Evolutionary conservation across 768 basidiomycete genomes (phyloP), one percentile per base, ranked within the genome.

Genomic region (Russula brevipes): DNA sequence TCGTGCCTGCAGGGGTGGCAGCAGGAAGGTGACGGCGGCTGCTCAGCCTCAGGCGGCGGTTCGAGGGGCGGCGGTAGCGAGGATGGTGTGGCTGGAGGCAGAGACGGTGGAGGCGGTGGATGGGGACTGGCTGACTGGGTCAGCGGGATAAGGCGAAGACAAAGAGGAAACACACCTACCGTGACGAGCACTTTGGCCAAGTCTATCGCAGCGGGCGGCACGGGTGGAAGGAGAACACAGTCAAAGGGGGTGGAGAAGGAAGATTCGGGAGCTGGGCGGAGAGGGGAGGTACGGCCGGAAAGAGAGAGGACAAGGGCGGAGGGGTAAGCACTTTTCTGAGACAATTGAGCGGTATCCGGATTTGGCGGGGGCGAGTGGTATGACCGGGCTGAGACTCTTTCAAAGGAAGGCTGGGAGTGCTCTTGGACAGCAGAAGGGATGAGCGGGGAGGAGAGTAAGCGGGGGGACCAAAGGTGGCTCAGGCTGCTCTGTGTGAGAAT

Each of bases 151-250:
- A n/a, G n/a, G n/a, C n/a, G n/a, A n/a, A n/a, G n/a, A n/a, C n/a
- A n/a, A n/a, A n/a, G n/a, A n/a, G n/a, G n/a, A n/a, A n/a, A n/a
- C n/a, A n/a, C n/a, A n/a, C n/a, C n/a, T n/a, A n/a, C n/a, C n/a
- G 84, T 83, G 54, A 93, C 80, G 54, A 92, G 83, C 39, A 85
- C 75, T 67, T 84, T 84, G 10, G 82, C 79, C 10, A 81, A 80
- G 67, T 91, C 85, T 11, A 82, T 69, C 10, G 86, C 85, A 1
- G 79, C 73, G 7, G 73, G 69, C 10, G 73, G 72, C 12, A 60
- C 56, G 24, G 83, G 74, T 0, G 87, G 86, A 36, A 93, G 71
- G 5, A 91, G 80, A 57, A 91, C 80, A 2, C 87, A 79, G 11
- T 80, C 78, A 74, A 92, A 92, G 84, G 80, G 3, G 84, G 80